Evolutionary conservation across 148 eudicot species (phyloP).

Genomic region (Selenicereus undatus): DNA sequence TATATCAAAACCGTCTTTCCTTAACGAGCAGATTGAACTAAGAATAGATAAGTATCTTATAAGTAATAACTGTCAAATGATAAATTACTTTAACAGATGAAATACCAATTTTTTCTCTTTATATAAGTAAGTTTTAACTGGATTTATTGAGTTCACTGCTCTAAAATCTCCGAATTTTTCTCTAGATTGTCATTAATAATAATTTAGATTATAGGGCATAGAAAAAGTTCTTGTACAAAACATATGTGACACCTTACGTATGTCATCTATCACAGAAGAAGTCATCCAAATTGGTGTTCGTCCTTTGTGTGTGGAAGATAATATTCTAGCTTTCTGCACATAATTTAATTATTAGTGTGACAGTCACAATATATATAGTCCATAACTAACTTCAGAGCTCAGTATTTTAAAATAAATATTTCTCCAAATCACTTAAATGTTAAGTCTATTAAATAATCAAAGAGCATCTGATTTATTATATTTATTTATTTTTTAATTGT

Average conservation of each 20-base stretch:
- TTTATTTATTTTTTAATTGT: background rate
- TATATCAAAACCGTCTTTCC: too few relatives aligned
- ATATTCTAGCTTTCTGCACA: background rate
- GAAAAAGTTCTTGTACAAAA: too few relatives aligned
- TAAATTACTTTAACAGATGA: too few relatives aligned
- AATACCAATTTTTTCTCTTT: too few relatives aligned
- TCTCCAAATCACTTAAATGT: background rate
- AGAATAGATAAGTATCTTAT: too few relatives aligned
- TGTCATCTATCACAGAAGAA: background rate
- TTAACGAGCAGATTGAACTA: too few relatives aligned
- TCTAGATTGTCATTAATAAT: too few relatives aligned
- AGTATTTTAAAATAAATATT: background rate
- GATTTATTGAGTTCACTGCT: too few relatives aligned
- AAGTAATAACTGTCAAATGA: too few relatives aligned
- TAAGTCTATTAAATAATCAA: background rate
- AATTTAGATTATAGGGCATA: too few relatives aligned
- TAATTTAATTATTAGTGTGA: background rate
- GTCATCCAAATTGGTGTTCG: background rate
- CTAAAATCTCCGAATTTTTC: too few relatives aligned
- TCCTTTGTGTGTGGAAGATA: background rate
- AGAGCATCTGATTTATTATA: background rate
- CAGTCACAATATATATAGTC: background rate
- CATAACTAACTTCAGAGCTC: conserved; percentile 22
- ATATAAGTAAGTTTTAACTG: too few relatives aligned
- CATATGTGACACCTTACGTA: background rate